Evolutionary conservation across 805 yeast species (phyloP).

Genomic region (Sungouiozyma intestinalis): DNA sequence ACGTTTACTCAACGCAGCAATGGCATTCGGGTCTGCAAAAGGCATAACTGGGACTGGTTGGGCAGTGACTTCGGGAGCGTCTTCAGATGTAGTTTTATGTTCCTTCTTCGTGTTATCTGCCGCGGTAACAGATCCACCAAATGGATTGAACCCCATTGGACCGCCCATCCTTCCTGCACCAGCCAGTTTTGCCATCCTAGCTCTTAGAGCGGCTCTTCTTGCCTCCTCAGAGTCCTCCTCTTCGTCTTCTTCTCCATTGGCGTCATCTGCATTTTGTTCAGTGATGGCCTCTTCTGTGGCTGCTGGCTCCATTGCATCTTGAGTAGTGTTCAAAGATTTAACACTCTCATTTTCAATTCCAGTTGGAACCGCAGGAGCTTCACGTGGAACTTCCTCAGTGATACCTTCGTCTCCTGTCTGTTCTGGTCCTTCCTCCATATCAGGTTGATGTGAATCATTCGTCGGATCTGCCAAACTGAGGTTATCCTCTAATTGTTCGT

Average conservation of each 20-base stretch:
- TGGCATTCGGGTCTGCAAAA: constrained; percentile 33
- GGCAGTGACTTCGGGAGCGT: constrained; percentile 12
- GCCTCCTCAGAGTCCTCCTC: constrained; percentile 70
- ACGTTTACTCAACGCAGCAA: constrained; percentile 18
- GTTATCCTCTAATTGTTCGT: neutral
- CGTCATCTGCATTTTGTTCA: no score
- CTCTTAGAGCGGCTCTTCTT: constrained; percentile 66
- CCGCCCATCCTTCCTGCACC: constrained; percentile 70
- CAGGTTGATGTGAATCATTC: neutral
- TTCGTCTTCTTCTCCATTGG: neutral
- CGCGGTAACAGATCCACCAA: constrained; percentile 22
- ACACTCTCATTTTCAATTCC: no score
- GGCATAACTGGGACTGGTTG: constrained; percentile 46
- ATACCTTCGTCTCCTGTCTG: no score
- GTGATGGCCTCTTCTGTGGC: no score
- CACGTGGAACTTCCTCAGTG: no score
- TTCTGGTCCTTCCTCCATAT: neutral
- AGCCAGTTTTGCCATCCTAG: constrained; percentile 91
- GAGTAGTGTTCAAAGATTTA: no score
- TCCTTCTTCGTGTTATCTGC: constrained; percentile 17
- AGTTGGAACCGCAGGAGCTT: no score
- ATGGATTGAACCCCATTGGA: constrained; percentile 34
- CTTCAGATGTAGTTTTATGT: constrained; percentile 9
- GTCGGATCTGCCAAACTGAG: neutral
- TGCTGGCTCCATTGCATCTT: no score